phyloP scores from a whole-genome alignment of 2,329 filamentous ascomycete genomes.

The Colletotrichum sansevieriae region DNA sequence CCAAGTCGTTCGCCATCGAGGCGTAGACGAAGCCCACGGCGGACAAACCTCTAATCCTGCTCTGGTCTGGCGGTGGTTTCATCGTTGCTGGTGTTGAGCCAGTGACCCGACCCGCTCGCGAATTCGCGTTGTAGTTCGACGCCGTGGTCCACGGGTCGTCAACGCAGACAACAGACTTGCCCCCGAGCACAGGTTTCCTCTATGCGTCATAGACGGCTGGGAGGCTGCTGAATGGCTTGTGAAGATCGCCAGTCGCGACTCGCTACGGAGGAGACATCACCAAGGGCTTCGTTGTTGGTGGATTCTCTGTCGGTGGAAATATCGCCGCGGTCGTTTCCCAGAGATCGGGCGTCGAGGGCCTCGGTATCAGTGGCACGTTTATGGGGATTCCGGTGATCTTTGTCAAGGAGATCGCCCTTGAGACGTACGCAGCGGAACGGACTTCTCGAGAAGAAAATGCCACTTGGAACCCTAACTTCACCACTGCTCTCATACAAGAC shows the following conservation, averaged over 20 bases:
- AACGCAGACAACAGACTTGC: conserved; percentile 65
- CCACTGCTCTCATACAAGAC: conserved; percentile 44
- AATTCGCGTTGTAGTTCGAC: conserved; percentile 42
- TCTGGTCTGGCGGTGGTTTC: conserved; percentile 23
- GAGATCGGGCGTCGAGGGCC: conserved; percentile 51
- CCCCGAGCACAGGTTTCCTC: conserved; percentile 63
- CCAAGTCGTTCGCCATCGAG: conserved; percentile 27
- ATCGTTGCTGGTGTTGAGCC: conserved; percentile 35
- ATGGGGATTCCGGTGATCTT: conserved; percentile 32
- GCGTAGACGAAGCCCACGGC: background rate
- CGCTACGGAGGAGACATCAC: conserved; percentile 50
- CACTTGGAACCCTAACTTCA: conserved; percentile 50
- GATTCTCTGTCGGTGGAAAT: conserved; percentile 65
- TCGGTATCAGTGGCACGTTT: conserved; percentile 43
- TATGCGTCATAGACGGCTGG: conserved; percentile 59
- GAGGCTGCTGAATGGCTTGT: conserved; percentile 54
- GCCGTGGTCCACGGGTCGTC: conserved; percentile 56
- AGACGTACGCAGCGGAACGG: conserved; percentile 54
- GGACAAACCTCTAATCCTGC: conserved; percentile 29
- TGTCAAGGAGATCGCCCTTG: conserved; percentile 41
- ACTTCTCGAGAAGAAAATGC: conserved; percentile 58
- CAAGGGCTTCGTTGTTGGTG: conserved; percentile 63
- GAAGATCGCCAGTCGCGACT: conserved; percentile 42
- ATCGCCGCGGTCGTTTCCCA: conserved; percentile 61
- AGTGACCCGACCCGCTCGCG: conserved; percentile 22